phyloP scores from a whole-genome alignment of 306 rosid genomes.

The Fragaria vesca region DNA sequence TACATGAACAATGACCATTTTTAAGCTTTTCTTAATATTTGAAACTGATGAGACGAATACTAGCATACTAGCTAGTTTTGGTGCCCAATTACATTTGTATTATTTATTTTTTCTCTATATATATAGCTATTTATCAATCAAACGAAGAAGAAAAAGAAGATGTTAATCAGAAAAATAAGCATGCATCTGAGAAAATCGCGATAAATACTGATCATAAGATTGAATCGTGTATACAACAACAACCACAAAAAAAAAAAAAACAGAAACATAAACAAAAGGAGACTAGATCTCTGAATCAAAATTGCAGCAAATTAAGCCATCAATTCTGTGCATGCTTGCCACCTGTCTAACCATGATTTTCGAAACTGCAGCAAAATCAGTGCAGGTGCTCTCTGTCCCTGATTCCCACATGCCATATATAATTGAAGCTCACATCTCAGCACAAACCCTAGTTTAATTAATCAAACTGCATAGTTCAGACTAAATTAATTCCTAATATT shows the following conservation, averaged over 20 bases:
- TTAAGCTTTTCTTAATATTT: no score
- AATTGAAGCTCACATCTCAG: slow-evolving; percentile 6
- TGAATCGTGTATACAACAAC: neutral
- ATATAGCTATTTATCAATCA: neutral
- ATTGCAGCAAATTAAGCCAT: slow-evolving; percentile 1
- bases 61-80: neutral
- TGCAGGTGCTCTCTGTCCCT: slow-evolving; percentile 18
- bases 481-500: neutral
- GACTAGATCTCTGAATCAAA: slow-evolving; percentile 11
- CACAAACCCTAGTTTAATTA: neutral
- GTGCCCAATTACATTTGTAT: no score
- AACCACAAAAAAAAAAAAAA: neutral
- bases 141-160: neutral
- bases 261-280: neutral
- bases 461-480: neutral
- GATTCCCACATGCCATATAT: slow-evolving; percentile 12
- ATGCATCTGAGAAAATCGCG: slow-evolving; percentile 19
- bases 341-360: slow-evolving; percentile 2
- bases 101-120: no score
- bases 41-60: neutral
- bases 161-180: neutral
- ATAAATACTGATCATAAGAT: neutral
- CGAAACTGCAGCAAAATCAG: slow-evolving; percentile 17
- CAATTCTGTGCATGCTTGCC: slow-evolving; percentile 10
- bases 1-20: no score